These are phyloP conservation scores for Astrothelium macrocarpum DNA, from an alignment of 495 filamentous ascomycete genomes.

Conservation along the genomic window DNA sequence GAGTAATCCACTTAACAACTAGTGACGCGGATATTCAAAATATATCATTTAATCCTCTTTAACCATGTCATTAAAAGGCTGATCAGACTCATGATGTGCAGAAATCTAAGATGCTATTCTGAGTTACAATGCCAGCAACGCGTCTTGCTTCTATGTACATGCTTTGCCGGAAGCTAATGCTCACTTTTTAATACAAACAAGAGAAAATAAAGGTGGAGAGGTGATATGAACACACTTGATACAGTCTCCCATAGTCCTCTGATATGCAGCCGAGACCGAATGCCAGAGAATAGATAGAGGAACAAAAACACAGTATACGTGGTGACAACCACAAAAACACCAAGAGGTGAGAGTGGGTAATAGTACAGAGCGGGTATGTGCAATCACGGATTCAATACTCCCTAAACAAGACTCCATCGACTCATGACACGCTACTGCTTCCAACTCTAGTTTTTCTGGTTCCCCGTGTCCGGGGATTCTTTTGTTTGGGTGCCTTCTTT, in stretches of 20 bases:
- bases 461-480: conserved; percentile 69
- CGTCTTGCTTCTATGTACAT: not conserved
- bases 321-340: not conserved
- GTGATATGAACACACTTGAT: not conserved
- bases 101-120: not conserved
- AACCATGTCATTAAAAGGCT: not conserved
- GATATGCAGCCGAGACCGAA: not conserved
- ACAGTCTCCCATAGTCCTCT: not conserved
- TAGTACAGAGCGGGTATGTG: not conserved
- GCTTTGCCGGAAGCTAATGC: not conserved
- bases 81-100: not conserved
- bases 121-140: not conserved
- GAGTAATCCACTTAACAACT: not conserved
- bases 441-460: not conserved
- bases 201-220: not conserved
- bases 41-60: too few species aligned
- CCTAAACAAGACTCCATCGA: not conserved
- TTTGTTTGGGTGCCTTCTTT: conserved; percentile 60
- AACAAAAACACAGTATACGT: not conserved
- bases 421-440: not conserved
- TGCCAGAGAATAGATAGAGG: not conserved
- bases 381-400: not conserved
- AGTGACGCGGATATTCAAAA: too few species aligned
- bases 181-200: not conserved
- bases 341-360: not conserved